Evolutionary conservation across 441 rosid species (phyloP).

Genomic region (Viola pubescens): DNA sequence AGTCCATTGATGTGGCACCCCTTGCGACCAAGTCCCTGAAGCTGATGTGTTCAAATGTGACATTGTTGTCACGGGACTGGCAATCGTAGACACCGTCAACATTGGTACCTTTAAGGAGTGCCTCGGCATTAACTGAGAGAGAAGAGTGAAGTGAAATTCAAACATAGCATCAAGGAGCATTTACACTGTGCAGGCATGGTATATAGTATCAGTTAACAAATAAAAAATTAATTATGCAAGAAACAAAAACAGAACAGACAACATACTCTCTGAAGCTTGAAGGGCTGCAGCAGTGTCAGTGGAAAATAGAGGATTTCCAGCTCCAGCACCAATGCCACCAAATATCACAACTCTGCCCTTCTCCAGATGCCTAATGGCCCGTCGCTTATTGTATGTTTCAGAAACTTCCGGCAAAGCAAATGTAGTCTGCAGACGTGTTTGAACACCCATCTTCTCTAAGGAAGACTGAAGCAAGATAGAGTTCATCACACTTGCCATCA

Average conservation of each 20-base stretch:
- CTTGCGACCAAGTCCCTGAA: slow-evolving; percentile 43
- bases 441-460: slow-evolving; percentile 70
- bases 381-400: slow-evolving; percentile 75
- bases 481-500: slow-evolving; percentile 96
- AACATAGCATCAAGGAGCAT: no score
- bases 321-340: slow-evolving; percentile 71
- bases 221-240: background rate
- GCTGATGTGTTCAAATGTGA: slow-evolving; percentile 38
- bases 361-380: slow-evolving; percentile 81
- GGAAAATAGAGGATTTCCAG: slow-evolving; percentile 85
- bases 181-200: no score
- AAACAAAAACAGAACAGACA: background rate
- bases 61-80: slow-evolving; percentile 34
- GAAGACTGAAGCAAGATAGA: slow-evolving; percentile 82
- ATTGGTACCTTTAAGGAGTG: slow-evolving; percentile 52
- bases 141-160: background rate
- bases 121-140: slow-evolving; percentile 53
- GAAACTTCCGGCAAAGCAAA: slow-evolving; percentile 61
- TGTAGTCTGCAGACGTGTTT: slow-evolving; percentile 72
- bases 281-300: slow-evolving; percentile 91
- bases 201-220: no score
- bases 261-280: slow-evolving; percentile 59
- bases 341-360: slow-evolving; percentile 94
- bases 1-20: slow-evolving; percentile 46
- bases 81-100: slow-evolving; percentile 42